These are phyloP conservation scores for Acanthamoeba royreba DNA, from an alignment of 208 protist species.

Conservation along the genomic window DNA sequence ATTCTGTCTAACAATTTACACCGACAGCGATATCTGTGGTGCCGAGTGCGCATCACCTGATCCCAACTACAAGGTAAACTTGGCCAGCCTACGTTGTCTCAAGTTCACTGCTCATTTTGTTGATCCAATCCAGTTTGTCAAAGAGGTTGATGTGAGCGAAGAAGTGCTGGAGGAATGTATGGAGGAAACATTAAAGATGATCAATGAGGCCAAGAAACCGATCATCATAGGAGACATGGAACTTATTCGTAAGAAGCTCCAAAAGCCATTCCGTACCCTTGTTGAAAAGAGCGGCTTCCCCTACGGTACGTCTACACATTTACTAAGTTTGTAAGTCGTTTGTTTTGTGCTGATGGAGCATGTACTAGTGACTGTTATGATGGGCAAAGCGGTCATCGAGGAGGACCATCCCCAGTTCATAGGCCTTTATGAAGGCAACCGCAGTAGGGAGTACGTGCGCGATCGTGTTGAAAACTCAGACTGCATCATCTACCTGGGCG, in stretches of 20 bases:
- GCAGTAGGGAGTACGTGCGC: background rate
- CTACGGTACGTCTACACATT: background rate
- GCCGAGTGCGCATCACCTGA: background rate
- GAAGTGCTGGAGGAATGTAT: background rate
- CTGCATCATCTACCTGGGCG: conserved; percentile 9
- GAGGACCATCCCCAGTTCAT: conserved; percentile 49
- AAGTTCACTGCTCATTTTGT: background rate
- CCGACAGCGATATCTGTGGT: background rate
- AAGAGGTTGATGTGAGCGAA: background rate
- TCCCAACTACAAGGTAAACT: background rate
- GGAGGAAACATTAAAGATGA: conserved; percentile 4
- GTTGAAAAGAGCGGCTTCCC: background rate
- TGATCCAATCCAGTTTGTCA: background rate
- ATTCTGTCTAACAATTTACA: too few relatives aligned
- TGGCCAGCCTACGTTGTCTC: background rate
- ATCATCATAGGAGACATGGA: conserved; percentile 37
- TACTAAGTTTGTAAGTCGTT: background rate
- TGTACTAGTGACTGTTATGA: background rate
- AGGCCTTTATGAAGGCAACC: conserved; percentile 30
- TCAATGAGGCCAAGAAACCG: conserved; percentile 16
- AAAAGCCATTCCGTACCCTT: background rate
- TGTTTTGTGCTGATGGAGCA: too few relatives aligned
- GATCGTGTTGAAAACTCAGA: conserved; percentile 24
- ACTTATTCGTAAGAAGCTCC: background rate
- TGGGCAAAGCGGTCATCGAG: conserved; percentile 44